Base-by-base conservation (phyloP, 2,329 filamentous ascomycete genomes). In the Apiospora pterosperma region DNA sequence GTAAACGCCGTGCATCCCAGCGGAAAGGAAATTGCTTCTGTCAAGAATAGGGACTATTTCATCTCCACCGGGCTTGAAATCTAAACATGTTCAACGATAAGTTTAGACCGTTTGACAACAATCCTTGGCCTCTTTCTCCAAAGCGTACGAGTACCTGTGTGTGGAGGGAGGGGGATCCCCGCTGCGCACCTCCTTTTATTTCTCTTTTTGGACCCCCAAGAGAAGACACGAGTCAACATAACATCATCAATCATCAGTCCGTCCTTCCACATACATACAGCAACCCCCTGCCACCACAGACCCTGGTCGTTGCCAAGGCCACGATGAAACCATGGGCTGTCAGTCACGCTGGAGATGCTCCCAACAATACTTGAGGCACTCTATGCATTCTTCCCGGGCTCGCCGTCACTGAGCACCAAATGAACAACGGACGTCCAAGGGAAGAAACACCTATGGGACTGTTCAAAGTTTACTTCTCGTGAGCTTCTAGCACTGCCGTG, bases 21-120 rank as follows among this genome's bases (percentile, higher is more conserved):
- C 25, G 48, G 48, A 60, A 39, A 60, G 58, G 58, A 60, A 39
- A 60, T 60, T 60, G 58, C 34, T 60, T 39, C 58, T 38, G 58
- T 60, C 36, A 36, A 38, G n/a, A 39, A 60, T 38, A 36, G 36
- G 58, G 58, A 39, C 6, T 25, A 60, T 25, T 34, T n/a, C n/a
- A 23, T 60, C 58, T 39, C 36, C 34, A 60, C 34, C 58, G 34
- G 36, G 48, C 48, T 31, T n/a, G 16, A 28, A 48, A 48, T 48
- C 23, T 48, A 55, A 55, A 34, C 16, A 55, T 31, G 28, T 55
- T 55, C 28, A 55, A 55, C 34, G 48, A 34, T 34, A 55, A 55
- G 48, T 55, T 55, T 55, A 55, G 48, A 55, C 48, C 28, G 48
- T 55, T 55, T 55, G 48, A 55, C 48, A 55, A 55, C 48, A 8